Conservation (phyloP, 1,139 yeast genomes). For the Debaryomyces robertsiae region DNA sequence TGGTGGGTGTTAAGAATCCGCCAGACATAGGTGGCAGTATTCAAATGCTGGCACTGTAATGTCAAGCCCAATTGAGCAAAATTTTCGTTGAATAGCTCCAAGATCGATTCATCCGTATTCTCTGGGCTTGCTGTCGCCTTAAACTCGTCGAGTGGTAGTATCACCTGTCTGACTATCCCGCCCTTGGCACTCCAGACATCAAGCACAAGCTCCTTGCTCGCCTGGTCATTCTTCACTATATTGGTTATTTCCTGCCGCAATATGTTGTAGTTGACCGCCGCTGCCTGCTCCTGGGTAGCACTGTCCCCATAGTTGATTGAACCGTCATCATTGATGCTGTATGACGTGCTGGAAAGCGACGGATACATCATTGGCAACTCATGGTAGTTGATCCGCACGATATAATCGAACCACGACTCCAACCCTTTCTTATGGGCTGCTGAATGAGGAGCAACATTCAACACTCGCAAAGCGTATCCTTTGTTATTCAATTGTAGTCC, state of each 20-base stretch:
- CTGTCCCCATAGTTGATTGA: slow-evolving; percentile 42
- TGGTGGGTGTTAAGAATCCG: slow-evolving; percentile 75
- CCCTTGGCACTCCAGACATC: slow-evolving; percentile 93
- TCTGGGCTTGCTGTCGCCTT: slow-evolving; percentile 11
- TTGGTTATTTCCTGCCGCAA: slow-evolving; percentile 38
- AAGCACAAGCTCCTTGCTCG: slow-evolving; percentile 43
- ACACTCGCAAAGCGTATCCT: slow-evolving; percentile 47
- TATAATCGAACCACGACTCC: slow-evolving; percentile 86
- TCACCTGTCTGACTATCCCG: slow-evolving; percentile 58
- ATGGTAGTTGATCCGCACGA: slow-evolving; percentile 75
- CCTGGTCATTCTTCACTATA: slow-evolving; percentile 32
- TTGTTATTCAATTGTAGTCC: slow-evolving; percentile 43
- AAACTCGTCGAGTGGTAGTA: slow-evolving; percentile 41
- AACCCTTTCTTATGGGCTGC: slow-evolving; percentile 44
- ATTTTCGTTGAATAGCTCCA: slow-evolving; percentile 22
- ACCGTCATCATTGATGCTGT: slow-evolving; percentile 47
- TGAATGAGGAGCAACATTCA: slow-evolving; percentile 45
- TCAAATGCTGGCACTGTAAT: slow-evolving; percentile 75
- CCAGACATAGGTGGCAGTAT: slow-evolving; percentile 83
- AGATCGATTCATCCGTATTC: slow-evolving; percentile 11
- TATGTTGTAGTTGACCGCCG: slow-evolving; percentile 37
- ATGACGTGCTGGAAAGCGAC: slow-evolving; percentile 32
- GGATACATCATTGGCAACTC: slow-evolving; percentile 59
- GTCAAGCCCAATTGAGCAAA: slow-evolving; percentile 59
- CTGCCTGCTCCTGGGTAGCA: slow-evolving; percentile 41